Evolutionary conservation across 768 basidiomycete species (phyloP), one percentile per base, ranked within the genome.

Genomic region (Tricholoma sp.): DNA sequence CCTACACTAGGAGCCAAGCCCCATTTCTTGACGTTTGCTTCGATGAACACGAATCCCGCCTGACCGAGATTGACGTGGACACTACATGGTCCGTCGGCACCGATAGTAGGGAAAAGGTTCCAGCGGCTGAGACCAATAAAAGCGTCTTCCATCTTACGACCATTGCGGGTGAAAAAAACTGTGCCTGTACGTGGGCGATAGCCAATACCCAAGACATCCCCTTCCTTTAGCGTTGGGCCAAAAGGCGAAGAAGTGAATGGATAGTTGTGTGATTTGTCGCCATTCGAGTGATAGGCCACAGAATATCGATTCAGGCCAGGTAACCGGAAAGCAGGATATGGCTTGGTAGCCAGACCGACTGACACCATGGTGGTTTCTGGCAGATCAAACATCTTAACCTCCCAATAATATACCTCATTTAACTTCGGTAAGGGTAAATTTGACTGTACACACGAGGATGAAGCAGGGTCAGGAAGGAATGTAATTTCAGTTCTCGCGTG

Each of bases 1-100:
- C 97, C 97, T 12, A 95, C 88, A 69, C 94, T 97, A 7, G 97
- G 97, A 32, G 97, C 97, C 31, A 98, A 74, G 16, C 97, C 97
- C 97, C 97, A 99, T 70, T 98, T 98, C 81, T 99, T 99, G 60
- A 99, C 97, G 68, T 99, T 98, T 32, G 97, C 97, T 74, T 99
- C 97, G 66, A 99, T 98, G 65, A 97, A 98, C 37, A 98, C 97
- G 69, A 99, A 99, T 4, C 97, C 97, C 4, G 92, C 88, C 73
- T 98, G 97, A 7, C 97, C 97, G 12, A 99, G 82, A 70, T 99
- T 99, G 67, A 98, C 91, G 64, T 99, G 97, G 7, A 99, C 86
- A 61, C 89, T 95, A 71, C 94, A 96, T 5, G 96, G 91, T 0
- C 96, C 95, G 66, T 96, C 92, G 16, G 96, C 94, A 47, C 96